These are phyloP conservation scores for Harringtonia aguacate DNA, from an alignment of 2,329 filamentous ascomycete species.

Conservation along the genomic window DNA sequence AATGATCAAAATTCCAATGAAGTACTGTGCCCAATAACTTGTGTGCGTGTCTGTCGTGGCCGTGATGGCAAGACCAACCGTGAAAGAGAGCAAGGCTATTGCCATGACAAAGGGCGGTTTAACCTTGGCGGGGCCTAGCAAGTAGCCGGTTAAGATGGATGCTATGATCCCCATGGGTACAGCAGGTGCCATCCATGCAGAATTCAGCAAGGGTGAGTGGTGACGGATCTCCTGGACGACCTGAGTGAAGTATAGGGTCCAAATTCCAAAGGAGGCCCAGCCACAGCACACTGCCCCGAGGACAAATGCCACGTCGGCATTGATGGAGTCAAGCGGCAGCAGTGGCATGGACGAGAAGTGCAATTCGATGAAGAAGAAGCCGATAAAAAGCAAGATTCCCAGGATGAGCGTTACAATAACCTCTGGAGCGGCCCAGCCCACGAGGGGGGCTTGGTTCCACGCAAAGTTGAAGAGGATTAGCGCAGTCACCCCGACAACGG, in stretches of 20 bases:
- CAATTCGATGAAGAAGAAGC: conserved; percentile 10
- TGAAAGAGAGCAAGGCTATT: conserved; percentile 30
- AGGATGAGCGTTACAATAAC: conserved; percentile 19
- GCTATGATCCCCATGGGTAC: conserved; percentile 37
- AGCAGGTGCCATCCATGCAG: conserved; percentile 27
- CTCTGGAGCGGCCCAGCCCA: conserved; percentile 13
- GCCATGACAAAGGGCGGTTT: conserved; percentile 28
- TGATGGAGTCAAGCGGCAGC: conserved; percentile 12
- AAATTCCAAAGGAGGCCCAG: conserved; percentile 13
- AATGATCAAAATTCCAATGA: conserved; percentile 45
- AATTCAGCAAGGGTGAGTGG: conserved; percentile 26
- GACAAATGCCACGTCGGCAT: conserved; percentile 9
- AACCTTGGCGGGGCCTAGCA: conserved; percentile 33
- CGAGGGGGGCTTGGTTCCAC: conserved; percentile 13
- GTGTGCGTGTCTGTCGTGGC: conserved; percentile 39
- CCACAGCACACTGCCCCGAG: conserved; percentile 7
- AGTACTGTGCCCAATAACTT: conserved; percentile 54
- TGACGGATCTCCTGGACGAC: conserved; percentile 25
- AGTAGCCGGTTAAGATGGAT: conserved; percentile 19
- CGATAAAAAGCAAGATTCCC: conserved; percentile 7
- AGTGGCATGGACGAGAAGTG: conserved; percentile 8
- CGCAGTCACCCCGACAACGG: conserved; percentile 7
- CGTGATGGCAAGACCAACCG: conserved; percentile 27
- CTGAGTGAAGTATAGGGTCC: conserved; percentile 16
- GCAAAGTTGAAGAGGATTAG: conserved; percentile 14